Percentiles rank a stretch among this genome's conserved stretches.
phyloP scores from a whole-genome alignment of 371 early-diverging fungal species.

The Encephalitozoon intestinalis region DNA sequence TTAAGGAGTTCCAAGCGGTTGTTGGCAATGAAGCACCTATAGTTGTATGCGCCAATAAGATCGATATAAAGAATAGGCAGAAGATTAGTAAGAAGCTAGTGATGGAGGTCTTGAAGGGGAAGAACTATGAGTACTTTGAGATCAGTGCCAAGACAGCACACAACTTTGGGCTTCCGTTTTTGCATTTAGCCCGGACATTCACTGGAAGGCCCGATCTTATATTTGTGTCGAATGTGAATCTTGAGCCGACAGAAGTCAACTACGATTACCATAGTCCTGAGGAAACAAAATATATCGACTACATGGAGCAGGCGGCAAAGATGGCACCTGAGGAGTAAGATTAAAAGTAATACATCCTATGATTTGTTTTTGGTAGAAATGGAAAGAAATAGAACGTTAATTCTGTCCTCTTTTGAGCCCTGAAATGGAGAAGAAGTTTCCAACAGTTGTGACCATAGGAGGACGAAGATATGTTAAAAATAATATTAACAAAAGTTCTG shows the following conservation, averaged over 20 bases:
- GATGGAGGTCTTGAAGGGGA: constrained; percentile 64
- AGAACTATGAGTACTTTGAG: constrained; percentile 96
- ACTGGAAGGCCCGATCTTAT: constrained; percentile 81
- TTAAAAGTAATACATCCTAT: neutral
- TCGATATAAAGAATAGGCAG: constrained; percentile 92
- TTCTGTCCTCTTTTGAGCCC: neutral
- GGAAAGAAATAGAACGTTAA: neutral
- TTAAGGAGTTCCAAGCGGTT: constrained; percentile 93
- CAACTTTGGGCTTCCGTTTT: constrained; percentile 99
- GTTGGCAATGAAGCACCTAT: constrained; percentile 71
- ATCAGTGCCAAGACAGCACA: constrained; percentile 97
- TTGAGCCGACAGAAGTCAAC: constrained; percentile 83
- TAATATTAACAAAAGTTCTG: neutral
- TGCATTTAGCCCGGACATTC: constrained; percentile 93
- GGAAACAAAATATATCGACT: neutral
- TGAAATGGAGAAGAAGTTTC: constrained; percentile 8
- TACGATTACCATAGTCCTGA: constrained; percentile 27
- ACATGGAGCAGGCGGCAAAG: neutral
- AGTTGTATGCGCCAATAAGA: constrained; percentile 99
- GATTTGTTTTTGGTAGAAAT: neutral
- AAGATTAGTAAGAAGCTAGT: constrained; percentile 98
- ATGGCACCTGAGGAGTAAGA: constrained; percentile 4
- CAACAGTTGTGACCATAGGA: constrained; percentile 13
- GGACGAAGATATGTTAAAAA: constrained; percentile 22
- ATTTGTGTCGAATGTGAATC: constrained; percentile 89